A percentile compares a stretch with the other conserved stretches of the same genome.
phyloP scores from a whole-genome alignment of 2,329 filamentous ascomycete species.

The Beauveria sp. region DNA sequence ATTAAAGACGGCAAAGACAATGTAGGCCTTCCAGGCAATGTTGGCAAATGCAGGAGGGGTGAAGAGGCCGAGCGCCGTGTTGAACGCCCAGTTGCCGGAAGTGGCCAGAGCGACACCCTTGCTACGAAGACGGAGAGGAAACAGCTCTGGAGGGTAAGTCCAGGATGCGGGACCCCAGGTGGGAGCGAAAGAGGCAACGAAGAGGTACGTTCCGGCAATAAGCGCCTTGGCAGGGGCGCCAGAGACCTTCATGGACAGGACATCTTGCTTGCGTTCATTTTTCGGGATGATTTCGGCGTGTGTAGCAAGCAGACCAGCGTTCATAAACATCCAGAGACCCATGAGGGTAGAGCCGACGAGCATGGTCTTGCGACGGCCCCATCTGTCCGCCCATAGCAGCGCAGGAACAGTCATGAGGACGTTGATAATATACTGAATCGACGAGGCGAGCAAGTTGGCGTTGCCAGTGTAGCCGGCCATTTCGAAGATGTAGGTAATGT shows the following conservation, averaged over 20 bases:
- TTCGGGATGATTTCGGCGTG: conserved; percentile 35
- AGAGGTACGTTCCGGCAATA: conserved; percentile 60
- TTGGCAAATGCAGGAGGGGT: conserved; percentile 30
- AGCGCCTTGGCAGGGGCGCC: conserved; percentile 48
- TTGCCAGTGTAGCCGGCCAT: conserved; percentile 36
- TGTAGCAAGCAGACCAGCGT: conserved; percentile 43
- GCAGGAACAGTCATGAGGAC: conserved; percentile 72
- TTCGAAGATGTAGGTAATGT: conserved; percentile 41
- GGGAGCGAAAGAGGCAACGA: conserved; percentile 43
- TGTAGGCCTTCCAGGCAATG: conserved; percentile 43
- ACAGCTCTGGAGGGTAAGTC: conserved; percentile 36
- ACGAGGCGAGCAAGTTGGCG: conserved; percentile 45
- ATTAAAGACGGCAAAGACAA: conserved; percentile 46
- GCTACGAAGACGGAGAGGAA: conserved; percentile 28
- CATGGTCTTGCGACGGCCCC: conserved; percentile 65
- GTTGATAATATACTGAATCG: conserved; percentile 63
- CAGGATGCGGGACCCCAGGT: conserved; percentile 43
- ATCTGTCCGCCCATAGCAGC: conserved; percentile 65
- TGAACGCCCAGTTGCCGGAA: conserved; percentile 33
- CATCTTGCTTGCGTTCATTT: conserved; percentile 36
- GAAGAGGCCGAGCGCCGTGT: conserved; percentile 32
- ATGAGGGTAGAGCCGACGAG: conserved; percentile 60
- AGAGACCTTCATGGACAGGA: conserved; percentile 39
- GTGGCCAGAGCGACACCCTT: conserved; percentile 31
- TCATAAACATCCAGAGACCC: conserved; percentile 51